Conservation (phyloP, 257 asterid genomes). For the Scutellaria barbata region DNA sequence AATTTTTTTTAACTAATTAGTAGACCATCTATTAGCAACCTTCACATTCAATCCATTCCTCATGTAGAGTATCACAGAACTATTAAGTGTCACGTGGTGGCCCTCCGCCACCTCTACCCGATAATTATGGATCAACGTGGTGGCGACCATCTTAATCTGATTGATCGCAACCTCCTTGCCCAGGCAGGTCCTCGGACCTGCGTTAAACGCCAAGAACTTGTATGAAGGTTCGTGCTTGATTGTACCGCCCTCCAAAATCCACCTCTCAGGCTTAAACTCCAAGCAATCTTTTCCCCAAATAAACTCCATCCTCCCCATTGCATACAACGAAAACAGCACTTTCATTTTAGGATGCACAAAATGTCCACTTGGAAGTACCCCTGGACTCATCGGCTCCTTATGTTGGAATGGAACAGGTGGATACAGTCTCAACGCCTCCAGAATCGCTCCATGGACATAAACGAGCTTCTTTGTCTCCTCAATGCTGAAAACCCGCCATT, state of each 20-base stretch:
- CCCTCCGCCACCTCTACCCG: conserved; percentile 42
- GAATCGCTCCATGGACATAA: conserved; percentile 58
- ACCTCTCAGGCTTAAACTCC: conserved; percentile 66
- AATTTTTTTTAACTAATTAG: background rate
- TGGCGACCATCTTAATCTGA: conserved; percentile 56
- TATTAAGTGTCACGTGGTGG: conserved; percentile 50
- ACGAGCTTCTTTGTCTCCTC: conserved; percentile 43
- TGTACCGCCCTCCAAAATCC: conserved; percentile 52
- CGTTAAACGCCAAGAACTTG: conserved; percentile 68
- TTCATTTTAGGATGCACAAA: conserved; percentile 51
- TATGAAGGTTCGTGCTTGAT: conserved; percentile 58
- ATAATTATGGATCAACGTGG: conserved; percentile 54
- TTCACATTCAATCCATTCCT: conserved; percentile 56
- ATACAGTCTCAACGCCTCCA: conserved; percentile 58
- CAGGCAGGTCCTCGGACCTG: conserved; percentile 71
- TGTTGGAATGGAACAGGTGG: conserved; percentile 74
- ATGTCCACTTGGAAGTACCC: conserved; percentile 62
- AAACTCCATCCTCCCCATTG: conserved; percentile 63
- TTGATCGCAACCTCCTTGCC: conserved; percentile 66
- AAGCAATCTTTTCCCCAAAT: conserved; percentile 62
- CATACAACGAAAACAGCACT: conserved; percentile 55
- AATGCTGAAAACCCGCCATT: conserved; percentile 30
- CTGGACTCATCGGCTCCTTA: conserved; percentile 50
- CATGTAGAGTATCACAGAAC: conserved; percentile 64
- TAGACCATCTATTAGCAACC: conserved; percentile 48